A percentile compares a stretch with the other conserved stretches of the same genome.
Evolutionary conservation across 805 yeast genomes (phyloP).

Genomic region (Metschnikowia baotianmanensis): DNA sequence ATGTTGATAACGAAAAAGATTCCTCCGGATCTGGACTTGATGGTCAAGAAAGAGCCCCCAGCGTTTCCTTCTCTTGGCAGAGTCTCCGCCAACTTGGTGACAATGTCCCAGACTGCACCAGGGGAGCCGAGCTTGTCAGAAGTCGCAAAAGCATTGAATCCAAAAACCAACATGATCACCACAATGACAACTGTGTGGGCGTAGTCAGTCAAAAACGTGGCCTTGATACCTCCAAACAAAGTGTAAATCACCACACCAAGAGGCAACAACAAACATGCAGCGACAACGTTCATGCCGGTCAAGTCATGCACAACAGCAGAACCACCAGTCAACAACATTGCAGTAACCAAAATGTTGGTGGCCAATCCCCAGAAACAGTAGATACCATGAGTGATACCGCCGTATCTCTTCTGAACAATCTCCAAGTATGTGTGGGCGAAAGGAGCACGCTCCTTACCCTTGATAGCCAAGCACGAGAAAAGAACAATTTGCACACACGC

Average conservation of each 20-base stretch:
- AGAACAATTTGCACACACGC: conserved; percentile 85
- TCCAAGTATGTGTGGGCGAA: conserved; percentile 90
- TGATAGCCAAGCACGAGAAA: conserved; percentile 84
- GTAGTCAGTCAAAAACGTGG: conserved; percentile 45
- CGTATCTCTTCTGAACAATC: conserved; percentile 78
- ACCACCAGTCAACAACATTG: conserved; percentile 90
- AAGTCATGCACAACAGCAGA: conserved; percentile 76
- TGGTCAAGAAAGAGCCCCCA: conserved; percentile 83
- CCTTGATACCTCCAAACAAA: conserved; percentile 45
- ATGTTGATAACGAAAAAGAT: conserved; percentile 83
- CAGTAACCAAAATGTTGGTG: conserved; percentile 86
- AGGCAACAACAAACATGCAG: conserved; percentile 80
- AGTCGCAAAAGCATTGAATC: conserved; percentile 77
- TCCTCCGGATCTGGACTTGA: conserved; percentile 83
- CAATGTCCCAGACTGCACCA: conserved; percentile 69
- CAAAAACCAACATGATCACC: conserved; percentile 75
- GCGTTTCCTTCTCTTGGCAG: conserved; percentile 78
- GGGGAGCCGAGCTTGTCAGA: conserved; percentile 76
- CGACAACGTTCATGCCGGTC: conserved; percentile 81
- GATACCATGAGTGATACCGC: conserved; percentile 66
- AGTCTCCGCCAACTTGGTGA: conserved; percentile 56
- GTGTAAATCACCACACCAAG: conserved; percentile 60
- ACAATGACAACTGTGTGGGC: conserved; percentile 56
- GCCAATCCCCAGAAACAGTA: conserved; percentile 80
- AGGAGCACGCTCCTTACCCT: conserved; percentile 86